Conservation (phyloP, 2,329 filamentous ascomycete species). For the Pleurostoma richardsiae region DNA sequence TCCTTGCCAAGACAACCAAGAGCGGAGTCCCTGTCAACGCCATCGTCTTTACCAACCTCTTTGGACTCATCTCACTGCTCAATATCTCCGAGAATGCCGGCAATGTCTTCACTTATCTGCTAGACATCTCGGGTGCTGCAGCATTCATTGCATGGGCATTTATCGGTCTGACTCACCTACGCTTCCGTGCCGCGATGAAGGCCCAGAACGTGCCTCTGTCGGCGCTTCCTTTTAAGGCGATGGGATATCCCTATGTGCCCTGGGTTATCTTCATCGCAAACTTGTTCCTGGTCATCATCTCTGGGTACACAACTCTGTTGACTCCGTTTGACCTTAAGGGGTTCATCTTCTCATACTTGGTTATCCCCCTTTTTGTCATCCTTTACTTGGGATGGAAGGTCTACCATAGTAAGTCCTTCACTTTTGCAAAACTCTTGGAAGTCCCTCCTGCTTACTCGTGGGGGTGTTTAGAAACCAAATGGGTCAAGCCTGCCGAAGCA, state of each 20-base stretch:
- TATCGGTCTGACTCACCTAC: constrained; percentile 20
- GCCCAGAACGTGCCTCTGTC: constrained; percentile 12
- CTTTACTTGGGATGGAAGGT: constrained; percentile 20
- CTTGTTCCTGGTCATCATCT: constrained; percentile 4
- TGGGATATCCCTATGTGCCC: constrained; percentile 4
- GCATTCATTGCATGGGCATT: constrained; percentile 24
- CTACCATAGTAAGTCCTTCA: constrained; percentile 1
- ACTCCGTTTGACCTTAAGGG: constrained; percentile 12
- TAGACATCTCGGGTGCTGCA: constrained; percentile 20
- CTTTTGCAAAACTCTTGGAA: too few species aligned
- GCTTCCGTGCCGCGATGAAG: constrained; percentile 18
- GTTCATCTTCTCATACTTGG: constrained; percentile 19
- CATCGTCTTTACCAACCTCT: constrained; percentile 9
- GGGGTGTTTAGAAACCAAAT: constrained; percentile 2
- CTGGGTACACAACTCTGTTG: constrained; percentile 5
- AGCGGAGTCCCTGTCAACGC: constrained; percentile 28
- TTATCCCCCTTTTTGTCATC: constrained; percentile 17
- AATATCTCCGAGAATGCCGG: constrained; percentile 7
- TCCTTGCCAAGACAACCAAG: constrained; percentile 44
- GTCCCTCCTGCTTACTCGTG: too few species aligned
- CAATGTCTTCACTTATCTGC: constrained; percentile 12
- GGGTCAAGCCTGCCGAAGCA: constrained; percentile 1
- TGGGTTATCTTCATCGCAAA: constrained; percentile 2
- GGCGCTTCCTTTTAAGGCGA: constrained; percentile 2
- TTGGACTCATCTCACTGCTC: constrained; percentile 10